Conservation (phyloP, 768 basidiomycete genomes). For the Harrya chromipes region DNA sequence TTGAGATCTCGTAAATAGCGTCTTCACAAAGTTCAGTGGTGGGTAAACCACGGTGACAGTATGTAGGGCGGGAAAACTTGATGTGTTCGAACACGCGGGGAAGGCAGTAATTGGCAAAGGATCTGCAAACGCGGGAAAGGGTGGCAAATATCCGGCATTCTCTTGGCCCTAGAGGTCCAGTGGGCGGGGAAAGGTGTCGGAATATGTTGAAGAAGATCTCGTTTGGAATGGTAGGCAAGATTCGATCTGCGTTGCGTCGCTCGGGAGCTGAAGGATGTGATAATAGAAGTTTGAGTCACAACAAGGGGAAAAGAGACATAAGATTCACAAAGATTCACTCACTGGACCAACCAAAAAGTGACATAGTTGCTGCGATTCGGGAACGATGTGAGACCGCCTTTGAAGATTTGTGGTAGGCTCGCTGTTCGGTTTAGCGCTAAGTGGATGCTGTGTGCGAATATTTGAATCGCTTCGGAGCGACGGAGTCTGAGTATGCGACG, state of each 20-base stretch:
- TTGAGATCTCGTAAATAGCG: background rate
- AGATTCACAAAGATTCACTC: background rate
- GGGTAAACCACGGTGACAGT: no score
- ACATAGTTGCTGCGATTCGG: background rate
- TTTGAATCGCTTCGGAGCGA: no score
- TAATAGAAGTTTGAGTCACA: background rate
- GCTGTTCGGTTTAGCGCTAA: no score
- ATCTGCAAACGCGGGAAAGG: constrained; percentile 41
- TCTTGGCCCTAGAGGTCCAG: constrained; percentile 11
- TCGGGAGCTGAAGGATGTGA: constrained; percentile 23
- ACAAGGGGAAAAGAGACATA: background rate
- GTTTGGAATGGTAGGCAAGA: constrained; percentile 36
- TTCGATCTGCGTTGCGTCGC: constrained; percentile 8
- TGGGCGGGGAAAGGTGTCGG: constrained; percentile 25
- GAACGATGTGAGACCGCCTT: no score
- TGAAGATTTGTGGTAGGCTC: no score
- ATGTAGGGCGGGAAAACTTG: no score
- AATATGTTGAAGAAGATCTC: constrained; percentile 46
- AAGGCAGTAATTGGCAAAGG: constrained; percentile 39
- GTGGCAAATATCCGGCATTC: constrained; percentile 8
- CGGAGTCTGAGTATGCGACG: no score
- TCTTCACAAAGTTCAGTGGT: background rate
- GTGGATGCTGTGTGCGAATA: no score
- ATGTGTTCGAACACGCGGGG: constrained; percentile 40
- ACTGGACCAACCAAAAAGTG: constrained; percentile 3